These are phyloP conservation scores for Tylopilus rubrobrunneus DNA, from an alignment of 768 basidiomycete genomes.

Conservation along the genomic window DNA sequence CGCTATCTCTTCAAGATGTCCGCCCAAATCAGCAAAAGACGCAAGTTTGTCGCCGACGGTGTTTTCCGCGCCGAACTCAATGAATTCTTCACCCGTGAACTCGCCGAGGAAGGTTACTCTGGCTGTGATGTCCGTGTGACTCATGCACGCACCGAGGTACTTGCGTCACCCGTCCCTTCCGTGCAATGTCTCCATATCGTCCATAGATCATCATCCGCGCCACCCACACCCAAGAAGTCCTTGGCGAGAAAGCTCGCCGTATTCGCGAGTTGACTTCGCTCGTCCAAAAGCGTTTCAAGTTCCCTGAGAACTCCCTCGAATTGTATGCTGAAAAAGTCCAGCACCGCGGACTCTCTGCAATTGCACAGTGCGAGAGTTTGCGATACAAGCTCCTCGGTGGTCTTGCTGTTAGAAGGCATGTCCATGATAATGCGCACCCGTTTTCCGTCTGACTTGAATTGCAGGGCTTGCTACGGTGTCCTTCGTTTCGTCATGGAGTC, in stretches of 20 bases:
- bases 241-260: slow-evolving; percentile 98
- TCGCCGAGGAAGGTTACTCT: slow-evolving; percentile 99
- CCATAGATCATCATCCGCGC: slow-evolving; percentile 96
- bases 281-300: slow-evolving; percentile 99
- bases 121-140: slow-evolving; percentile 99
- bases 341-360: slow-evolving; percentile 95
- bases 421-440: neutral
- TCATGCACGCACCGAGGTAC: slow-evolving; percentile 95
- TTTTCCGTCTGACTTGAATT: neutral
- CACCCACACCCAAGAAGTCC: slow-evolving; percentile 97
- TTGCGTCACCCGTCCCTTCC: neutral
- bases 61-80: slow-evolving; percentile 99
- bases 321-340: slow-evolving; percentile 99
- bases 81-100: slow-evolving; percentile 98
- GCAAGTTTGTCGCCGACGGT: slow-evolving; percentile 98
- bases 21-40: slow-evolving; percentile 92
- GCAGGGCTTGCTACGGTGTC: slow-evolving; percentile 97
- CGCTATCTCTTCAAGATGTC: slow-evolving; percentile 53
- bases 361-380: slow-evolving; percentile 97
- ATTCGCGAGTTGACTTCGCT: slow-evolving; percentile 98
- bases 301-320: slow-evolving; percentile 98
- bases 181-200: neutral
- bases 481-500: slow-evolving; percentile 99
- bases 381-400: slow-evolving; percentile 99
- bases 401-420: slow-evolving; percentile 95